Conservation (phyloP, 2,329 filamentous ascomycete species). For the Pezicula carpinea region DNA sequence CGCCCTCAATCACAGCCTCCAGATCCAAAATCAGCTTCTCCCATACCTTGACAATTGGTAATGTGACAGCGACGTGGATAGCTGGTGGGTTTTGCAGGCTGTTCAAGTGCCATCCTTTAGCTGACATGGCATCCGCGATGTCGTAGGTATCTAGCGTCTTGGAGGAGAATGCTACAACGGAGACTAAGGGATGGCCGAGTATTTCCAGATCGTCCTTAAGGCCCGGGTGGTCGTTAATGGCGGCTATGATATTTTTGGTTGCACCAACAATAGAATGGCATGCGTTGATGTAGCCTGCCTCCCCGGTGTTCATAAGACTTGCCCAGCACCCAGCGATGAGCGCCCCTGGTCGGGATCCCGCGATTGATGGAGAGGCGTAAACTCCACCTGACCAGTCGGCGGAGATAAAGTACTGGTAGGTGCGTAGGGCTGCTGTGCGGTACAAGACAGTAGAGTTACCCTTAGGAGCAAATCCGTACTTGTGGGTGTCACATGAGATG, state of each 20-base stretch:
- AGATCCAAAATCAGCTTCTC: constrained; percentile 75
- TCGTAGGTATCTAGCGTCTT: constrained; percentile 88
- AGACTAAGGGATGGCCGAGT: constrained; percentile 80
- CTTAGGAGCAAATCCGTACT: constrained; percentile 98
- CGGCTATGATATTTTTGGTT: constrained; percentile 74
- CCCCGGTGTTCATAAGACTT: constrained; percentile 81
- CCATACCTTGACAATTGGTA: constrained; percentile 77
- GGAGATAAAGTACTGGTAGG: constrained; percentile 94
- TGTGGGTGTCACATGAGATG: constrained; percentile 96
- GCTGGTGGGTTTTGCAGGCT: constrained; percentile 87
- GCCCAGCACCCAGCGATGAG: constrained; percentile 97
- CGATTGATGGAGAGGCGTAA: constrained; percentile 88
- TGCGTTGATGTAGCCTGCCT: constrained; percentile 80
- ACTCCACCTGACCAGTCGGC: constrained; percentile 95
- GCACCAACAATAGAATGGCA: constrained; percentile 86
- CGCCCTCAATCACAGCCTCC: constrained; percentile 60
- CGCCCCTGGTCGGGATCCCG: constrained; percentile 86
- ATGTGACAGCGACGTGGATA: constrained; percentile 89
- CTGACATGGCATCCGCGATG: constrained; percentile 81
- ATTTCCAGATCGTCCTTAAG: constrained; percentile 72
- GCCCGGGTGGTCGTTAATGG: constrained; percentile 64
- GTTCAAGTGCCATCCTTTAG: constrained; percentile 91
- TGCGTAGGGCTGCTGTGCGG: constrained; percentile 70
- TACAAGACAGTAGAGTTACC: constrained; percentile 93
- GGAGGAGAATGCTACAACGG: constrained; percentile 84